Base-by-base conservation (phyloP, 352 stramenopile species). In the Blastocystis sp. region DNA sequence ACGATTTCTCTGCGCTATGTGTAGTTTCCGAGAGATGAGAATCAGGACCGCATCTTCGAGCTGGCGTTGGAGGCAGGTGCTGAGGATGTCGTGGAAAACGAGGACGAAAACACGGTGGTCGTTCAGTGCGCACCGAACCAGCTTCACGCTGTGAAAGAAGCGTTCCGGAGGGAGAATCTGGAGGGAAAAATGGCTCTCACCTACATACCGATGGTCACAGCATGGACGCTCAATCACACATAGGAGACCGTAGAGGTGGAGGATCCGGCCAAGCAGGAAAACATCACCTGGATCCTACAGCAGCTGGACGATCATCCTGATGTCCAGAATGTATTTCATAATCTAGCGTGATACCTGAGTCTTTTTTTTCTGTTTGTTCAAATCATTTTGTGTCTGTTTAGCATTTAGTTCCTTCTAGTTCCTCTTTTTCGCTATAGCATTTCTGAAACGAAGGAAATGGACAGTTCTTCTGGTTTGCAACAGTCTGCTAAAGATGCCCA, bases 11-110 rank as follows among this genome's bases (percentile, higher is more conserved):
- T 39, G 7, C 13, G 37, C 66, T 15, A 55, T 13, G 8, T 5
- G 3, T 84, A 84, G 73, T 84, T 84, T 39, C 73, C 73, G 37
- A 84, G 68, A 29, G 73, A 68, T n/a, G 73, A 84, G 9, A 84
- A 84, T 45, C 73, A 84, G 39, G 73, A 84, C 18, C 73, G 34
- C 29, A 64, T 84, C 39, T 84, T 69, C 55, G 73, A 84, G 6
- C 37, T 84, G 11, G 73, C 73, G 11, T 53, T 84, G 29, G 73
- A 84, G 29, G 47, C 43, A 7, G 73, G 73, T 8, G 73, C 73
- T 29, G 73, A 84, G 26, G 73, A 84, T 45, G 53, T 84, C 29
- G 53, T 69, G 3, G 73, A 84, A 29, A 50, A 84, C 39, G 73
- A 84, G 39, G 73, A 84, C 3, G 53, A 66, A 5, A 84, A 66